These are phyloP conservation scores for Aurinia saxatilis DNA, from an alignment of 345 rosid genomes.

Conservation along the genomic window DNA sequence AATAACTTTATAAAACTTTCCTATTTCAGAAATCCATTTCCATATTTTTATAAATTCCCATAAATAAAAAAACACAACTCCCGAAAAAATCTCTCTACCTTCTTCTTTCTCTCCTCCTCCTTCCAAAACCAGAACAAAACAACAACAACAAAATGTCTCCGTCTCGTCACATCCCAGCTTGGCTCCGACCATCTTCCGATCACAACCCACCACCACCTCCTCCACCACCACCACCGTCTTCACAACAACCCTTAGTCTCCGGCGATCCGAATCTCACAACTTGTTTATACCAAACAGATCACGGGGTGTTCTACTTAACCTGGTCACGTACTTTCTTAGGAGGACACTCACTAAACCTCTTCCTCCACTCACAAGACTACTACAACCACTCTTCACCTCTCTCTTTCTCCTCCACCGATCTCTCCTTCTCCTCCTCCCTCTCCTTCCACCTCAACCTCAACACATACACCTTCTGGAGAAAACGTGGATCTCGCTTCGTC, in stretches of 20 bases:
- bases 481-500: constrained; percentile 57
- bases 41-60: background rate
- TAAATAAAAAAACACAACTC: constrained; percentile 17
- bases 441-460: constrained; percentile 66
- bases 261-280: constrained; percentile 54
- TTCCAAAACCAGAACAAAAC: background rate
- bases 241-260: constrained; percentile 45
- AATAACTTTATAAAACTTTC: background rate
- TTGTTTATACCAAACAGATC: constrained; percentile 64
- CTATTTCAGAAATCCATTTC: no score
- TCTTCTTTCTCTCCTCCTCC: background rate
- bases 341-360: constrained; percentile 76
- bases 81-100: constrained; percentile 1
- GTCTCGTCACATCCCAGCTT: constrained; percentile 11
- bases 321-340: constrained; percentile 79
- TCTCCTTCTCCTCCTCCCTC: constrained; percentile 42
- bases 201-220: constrained; percentile 16
- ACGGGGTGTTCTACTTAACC: constrained; percentile 76
- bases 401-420: constrained; percentile 34
- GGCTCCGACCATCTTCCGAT: constrained; percentile 27
- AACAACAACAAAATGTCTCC: constrained; percentile 44
- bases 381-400: constrained; percentile 29
- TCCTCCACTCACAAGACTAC: constrained; percentile 51
- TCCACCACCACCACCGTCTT: background rate
- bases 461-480: constrained; percentile 74